Evolutionary conservation across 306 rosid species (phyloP), one percentile per base, ranked within the genome.

Genomic region (Glycyrrhiza uralensis): DNA sequence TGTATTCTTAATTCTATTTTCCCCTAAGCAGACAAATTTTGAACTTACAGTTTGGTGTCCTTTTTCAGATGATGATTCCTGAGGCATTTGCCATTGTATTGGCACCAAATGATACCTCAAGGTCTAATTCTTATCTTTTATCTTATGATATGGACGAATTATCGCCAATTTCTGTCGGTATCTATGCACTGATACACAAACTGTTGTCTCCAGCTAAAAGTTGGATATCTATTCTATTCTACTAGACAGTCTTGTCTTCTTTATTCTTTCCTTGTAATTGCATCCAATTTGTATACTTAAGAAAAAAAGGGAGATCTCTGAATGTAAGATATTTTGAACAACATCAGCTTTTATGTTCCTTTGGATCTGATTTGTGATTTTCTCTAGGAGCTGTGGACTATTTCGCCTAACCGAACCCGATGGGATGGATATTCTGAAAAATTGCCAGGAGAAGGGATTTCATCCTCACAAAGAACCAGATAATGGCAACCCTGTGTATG

Each of bases 51-150:
- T 64, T 71, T 46, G 32, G 19, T 51, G 24, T 76, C 67, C 29
- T 47, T 52, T 64, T 67, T 50, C 86, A 92, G 95, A 72, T 66
- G 28, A 90, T 90, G 98, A 72, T 88, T 69, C 91, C 96, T 1
- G 92, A 92, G 86, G 98, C 92, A 52, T 83, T 92, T 76, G 95
- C 96, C 51, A 80, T 86, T 85, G 95, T 92, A 60, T 75, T 90
- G 83, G 95, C 98, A 32, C 95, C 98, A 35, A 85, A 75, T 5
- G 98, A 92, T 79, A 39, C 85, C 42, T 65, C 86, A 47, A 87
- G 96, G 93, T 92, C 56, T 55, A 73, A 44, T 58, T 9, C 66
- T 26, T 47, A 18, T 65, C 49, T 66, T 44, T 60, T 15, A 32
- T 58, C 23, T 28, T 20, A 23, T 18, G n/a, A 19, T 2, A 56